Evolutionary conservation across 2,329 filamentous ascomycete genomes (phyloP).

Genomic region (Huntiella savannae): DNA sequence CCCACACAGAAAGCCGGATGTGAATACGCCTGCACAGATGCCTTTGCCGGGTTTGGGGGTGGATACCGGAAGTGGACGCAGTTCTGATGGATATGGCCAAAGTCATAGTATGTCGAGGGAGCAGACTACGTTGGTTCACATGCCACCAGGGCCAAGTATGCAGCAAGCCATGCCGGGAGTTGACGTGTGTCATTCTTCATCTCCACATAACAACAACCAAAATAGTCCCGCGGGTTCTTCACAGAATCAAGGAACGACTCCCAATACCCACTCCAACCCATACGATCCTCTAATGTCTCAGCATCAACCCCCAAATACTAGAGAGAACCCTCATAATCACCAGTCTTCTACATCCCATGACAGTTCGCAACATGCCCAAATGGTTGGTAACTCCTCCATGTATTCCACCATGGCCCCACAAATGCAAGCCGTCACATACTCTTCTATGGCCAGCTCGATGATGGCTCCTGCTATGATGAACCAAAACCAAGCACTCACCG

Average conservation of each 20-base stretch:
- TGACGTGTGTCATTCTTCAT: not conserved
- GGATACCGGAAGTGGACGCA: not conserved
- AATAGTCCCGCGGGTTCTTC: not conserved
- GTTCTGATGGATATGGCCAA: not conserved
- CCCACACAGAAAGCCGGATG: slow-evolving; percentile 12
- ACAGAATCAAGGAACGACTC: not conserved
- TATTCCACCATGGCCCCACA: too few species aligned
- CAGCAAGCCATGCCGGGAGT: not conserved
- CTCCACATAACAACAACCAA: not conserved
- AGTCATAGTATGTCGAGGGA: not conserved
- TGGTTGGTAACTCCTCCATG: too few species aligned
- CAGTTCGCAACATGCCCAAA: not conserved
- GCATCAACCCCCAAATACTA: not conserved
- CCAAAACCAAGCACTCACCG: not conserved
- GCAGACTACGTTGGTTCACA: not conserved
- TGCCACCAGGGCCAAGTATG: slow-evolving; percentile 1
- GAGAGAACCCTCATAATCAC: not conserved
- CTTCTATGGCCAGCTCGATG: not conserved
- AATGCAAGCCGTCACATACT: too few species aligned
- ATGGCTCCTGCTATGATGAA: not conserved
- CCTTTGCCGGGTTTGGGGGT: not conserved
- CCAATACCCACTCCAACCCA: not conserved
- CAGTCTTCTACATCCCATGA: not conserved
- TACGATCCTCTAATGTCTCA: not conserved
- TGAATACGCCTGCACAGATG: slow-evolving; percentile 2